Conservation (phyloP, 2,329 filamentous ascomycete species). For the Incumbomyces delicatus region DNA sequence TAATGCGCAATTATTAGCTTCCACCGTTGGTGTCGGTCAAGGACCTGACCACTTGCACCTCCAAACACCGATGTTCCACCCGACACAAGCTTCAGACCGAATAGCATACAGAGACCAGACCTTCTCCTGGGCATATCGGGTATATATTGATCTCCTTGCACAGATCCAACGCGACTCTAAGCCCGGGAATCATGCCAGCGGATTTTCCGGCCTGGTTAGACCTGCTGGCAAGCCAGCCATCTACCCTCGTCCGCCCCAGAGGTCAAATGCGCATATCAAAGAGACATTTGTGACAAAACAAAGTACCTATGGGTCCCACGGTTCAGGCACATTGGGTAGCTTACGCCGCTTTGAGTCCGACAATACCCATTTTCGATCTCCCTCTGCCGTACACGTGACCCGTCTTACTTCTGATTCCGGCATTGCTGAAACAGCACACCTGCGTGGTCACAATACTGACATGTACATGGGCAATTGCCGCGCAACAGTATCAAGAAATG, state of each 20-base stretch:
- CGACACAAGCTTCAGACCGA: constrained; percentile 15
- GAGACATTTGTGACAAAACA: not conserved
- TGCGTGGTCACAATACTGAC: not conserved
- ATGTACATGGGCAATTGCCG: not conserved
- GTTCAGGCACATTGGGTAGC: not conserved
- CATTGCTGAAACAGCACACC: not conserved
- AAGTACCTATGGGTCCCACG: not conserved
- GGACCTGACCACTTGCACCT: not conserved
- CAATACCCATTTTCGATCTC: constrained; percentile 15
- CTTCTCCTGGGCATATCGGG: constrained; percentile 58
- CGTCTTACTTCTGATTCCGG: constrained; percentile 6
- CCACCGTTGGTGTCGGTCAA: not conserved
- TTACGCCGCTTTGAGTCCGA: not conserved
- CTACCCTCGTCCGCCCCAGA: constrained; percentile 52
- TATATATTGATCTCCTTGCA: constrained; percentile 61
- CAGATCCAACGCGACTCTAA: constrained; percentile 45
- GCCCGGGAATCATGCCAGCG: constrained; percentile 25
- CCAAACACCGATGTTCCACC: constrained; percentile 6
- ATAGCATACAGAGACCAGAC: constrained; percentile 56
- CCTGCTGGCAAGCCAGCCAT: constrained; percentile 43
- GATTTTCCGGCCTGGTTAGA: constrained; percentile 34
- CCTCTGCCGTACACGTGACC: constrained; percentile 14
- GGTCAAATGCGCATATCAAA: constrained; percentile 44
- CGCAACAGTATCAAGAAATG: not conserved
- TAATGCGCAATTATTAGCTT: not conserved